Conservation (phyloP, 805 yeast genomes). For the Saccharomycopsis guyanensis region DNA sequence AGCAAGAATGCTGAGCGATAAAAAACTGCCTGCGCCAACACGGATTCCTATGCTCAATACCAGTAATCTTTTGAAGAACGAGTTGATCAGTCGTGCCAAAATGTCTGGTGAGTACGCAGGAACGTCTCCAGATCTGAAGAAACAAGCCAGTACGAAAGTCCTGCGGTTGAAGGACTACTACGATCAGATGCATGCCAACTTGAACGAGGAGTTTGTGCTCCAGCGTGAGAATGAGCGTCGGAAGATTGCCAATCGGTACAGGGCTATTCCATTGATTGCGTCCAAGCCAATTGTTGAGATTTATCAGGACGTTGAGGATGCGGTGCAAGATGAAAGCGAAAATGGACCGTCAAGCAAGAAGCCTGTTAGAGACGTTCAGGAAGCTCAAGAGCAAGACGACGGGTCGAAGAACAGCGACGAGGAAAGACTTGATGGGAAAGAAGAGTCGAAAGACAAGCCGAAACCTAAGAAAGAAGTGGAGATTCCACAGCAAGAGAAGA, state of each 20-base stretch:
- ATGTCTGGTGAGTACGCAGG: constrained; percentile 19
- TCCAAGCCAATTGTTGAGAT: constrained; percentile 88
- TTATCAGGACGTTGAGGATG: constrained; percentile 81
- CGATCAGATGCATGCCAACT: constrained; percentile 67
- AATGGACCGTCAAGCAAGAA: background rate
- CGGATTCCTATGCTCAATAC: constrained; percentile 13
- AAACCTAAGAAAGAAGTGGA: constrained; percentile 19
- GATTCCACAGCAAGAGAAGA: constrained; percentile 50
- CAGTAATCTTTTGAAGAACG: constrained; percentile 16
- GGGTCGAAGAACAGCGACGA: background rate
- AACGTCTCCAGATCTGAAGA: constrained; percentile 22
- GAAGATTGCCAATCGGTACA: constrained; percentile 50
- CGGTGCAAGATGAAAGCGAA: constrained; percentile 45
- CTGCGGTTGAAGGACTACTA: constrained; percentile 58
- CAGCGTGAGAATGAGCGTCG: constrained; percentile 77
- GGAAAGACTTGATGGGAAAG: background rate
- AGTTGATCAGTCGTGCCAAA: constrained; percentile 11
- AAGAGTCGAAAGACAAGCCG: constrained; percentile 16
- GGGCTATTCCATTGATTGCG: constrained; percentile 62
- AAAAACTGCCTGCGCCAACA: background rate
- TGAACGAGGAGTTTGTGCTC: constrained; percentile 77
- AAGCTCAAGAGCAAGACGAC: background rate
- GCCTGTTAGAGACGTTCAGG: background rate
- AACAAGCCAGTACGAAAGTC: constrained; percentile 32
- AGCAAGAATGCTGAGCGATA: constrained; percentile 8